Evolutionary conservation across 345 rosid genomes (phyloP).

Genomic region (Eucalyptus sp.): DNA sequence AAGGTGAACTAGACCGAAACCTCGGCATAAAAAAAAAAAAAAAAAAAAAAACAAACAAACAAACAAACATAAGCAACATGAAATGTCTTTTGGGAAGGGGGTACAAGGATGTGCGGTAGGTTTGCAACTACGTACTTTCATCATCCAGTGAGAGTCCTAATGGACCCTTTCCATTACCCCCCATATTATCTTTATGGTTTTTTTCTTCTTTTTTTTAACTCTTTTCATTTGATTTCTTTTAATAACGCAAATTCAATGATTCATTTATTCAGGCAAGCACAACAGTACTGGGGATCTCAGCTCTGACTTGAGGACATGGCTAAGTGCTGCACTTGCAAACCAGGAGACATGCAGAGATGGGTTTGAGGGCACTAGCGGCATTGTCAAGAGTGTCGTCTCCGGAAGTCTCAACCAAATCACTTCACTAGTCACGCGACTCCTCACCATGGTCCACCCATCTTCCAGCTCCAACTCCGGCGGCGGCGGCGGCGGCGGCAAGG

Average conservation of each 20-base stretch:
- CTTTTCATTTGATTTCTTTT: background rate
- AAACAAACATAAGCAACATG: background rate
- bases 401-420: conserved; percentile 44
- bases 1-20: too few relatives aligned
- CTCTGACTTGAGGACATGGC: conserved; percentile 65
- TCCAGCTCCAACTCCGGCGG: conserved; percentile 3
- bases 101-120: background rate
- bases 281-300: conserved; percentile 57
- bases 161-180: background rate
- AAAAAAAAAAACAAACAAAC: too few relatives aligned
- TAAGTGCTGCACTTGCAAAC: conserved; percentile 69
- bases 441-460: conserved; percentile 35
- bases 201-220: too few relatives aligned
- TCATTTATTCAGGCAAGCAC: conserved; percentile 33
- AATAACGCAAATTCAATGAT: background rate
- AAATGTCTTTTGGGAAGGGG: background rate
- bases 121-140: background rate
- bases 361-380: conserved; percentile 45
- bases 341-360: conserved; percentile 85
- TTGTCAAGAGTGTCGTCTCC: conserved; percentile 31
- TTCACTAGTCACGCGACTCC: conserved; percentile 32
- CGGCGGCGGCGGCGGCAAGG: background rate
- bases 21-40: too few relatives aligned
- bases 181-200: background rate
- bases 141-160: background rate